Evolutionary conservation across 768 basidiomycete species (phyloP), one percentile per base, ranked within the genome.

Genomic region (Sarcomyxa edulis): DNA sequence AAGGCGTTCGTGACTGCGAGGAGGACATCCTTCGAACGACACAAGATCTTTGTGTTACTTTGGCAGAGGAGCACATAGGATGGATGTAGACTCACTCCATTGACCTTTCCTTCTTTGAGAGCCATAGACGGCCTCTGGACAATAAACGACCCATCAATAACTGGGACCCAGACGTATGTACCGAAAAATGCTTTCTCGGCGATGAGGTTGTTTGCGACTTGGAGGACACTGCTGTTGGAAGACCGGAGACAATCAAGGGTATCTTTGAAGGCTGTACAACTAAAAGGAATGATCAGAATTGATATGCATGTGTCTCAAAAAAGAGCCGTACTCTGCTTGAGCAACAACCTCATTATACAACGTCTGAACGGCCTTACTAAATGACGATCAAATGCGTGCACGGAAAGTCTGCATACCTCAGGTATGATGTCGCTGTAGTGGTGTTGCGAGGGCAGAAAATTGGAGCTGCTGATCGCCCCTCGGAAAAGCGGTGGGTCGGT

Each of bases 111-210:
- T 35, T 51, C 43, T 9, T 35, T 37, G 3, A 65, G 45, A 2
- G 59, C 53, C 26, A 51, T 38, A 1, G 56, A 60, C 3, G 64
- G 60, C 6, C 53, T 50, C 38, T 62, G 60, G 5, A 48, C 40
- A 14, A 66, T 63, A 41, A 65, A 54, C 0, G 50, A 37, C 5
- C 59, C 64, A 28, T 66, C 64, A 3, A 66, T 54, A 15, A 66
- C 63, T 2, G 65, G 65, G 7, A 55, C 54, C 24, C 59, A 54
- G 14, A 45, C 15, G 19, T 50, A 59, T 2, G 60, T 61, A 1
- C 60, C 58, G 31, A 48, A 60, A 39, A 61, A 58, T 11, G 52
- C 59, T 3, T 15, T 30, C 3, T 20, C 10, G 24, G 47, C 56
- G 25, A 64, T 50, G 2, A 48, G 28, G 12, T 28, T 43, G 46